Conservation (phyloP, 2,329 filamentous ascomycete genomes). For the Mariannaea elegans region DNA sequence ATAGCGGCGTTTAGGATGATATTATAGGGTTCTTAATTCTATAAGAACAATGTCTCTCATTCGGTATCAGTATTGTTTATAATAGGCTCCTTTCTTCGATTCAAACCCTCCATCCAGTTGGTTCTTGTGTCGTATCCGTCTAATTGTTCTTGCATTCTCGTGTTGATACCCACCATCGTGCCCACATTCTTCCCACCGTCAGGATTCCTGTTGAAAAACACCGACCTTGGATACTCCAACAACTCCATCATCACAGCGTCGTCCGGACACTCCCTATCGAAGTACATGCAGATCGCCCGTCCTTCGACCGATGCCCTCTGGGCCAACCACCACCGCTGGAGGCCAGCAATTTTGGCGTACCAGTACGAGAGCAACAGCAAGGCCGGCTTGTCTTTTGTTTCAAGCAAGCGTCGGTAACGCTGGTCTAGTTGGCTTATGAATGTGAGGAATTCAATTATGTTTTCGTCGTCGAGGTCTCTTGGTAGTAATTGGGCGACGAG, state of each 20-base stretch:
- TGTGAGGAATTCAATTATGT: slow-evolving; percentile 54
- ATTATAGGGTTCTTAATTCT: too few relatives aligned
- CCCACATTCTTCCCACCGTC: not conserved
- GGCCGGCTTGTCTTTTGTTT: slow-evolving; percentile 60
- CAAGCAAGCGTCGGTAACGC: slow-evolving; percentile 55
- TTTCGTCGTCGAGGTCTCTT: slow-evolving; percentile 48
- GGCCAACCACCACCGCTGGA: slow-evolving; percentile 57
- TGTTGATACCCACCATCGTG: not conserved
- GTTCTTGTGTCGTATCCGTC: not conserved
- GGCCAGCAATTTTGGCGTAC: slow-evolving; percentile 61
- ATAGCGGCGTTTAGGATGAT: slow-evolving; percentile 26
- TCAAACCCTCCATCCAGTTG: not conserved
- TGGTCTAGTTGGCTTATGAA: slow-evolving; percentile 57
- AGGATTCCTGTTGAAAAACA: slow-evolving; percentile 3
- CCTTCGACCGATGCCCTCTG: slow-evolving; percentile 57
- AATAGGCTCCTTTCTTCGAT: not conserved
- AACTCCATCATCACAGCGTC: slow-evolving; percentile 25
- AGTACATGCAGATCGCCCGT: slow-evolving; percentile 56
- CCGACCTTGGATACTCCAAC: slow-evolving; percentile 28
- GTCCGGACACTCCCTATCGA: slow-evolving; percentile 36
- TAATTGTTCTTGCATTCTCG: not conserved
- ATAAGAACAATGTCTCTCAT: not conserved
- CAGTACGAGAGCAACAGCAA: slow-evolving; percentile 65
- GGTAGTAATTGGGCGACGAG: slow-evolving; percentile 50
- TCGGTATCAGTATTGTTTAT: slow-evolving; percentile 1